Conservation (phyloP, 192 early-diverging fungal species). For the Coemansia sp. region DNA sequence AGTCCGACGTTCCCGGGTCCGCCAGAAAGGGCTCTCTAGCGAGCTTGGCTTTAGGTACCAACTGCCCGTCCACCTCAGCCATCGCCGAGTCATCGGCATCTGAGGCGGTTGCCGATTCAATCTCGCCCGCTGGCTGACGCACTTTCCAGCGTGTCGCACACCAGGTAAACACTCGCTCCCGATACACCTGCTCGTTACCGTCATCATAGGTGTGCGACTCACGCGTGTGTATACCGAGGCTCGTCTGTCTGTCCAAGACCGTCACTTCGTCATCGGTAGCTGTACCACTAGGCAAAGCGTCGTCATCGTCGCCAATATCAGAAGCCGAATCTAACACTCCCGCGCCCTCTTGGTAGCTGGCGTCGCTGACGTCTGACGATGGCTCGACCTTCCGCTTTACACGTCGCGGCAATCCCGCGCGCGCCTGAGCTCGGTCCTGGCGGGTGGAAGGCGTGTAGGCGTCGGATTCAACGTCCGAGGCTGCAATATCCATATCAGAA, state of each 20-base stretch:
- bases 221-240: constrained; percentile 20
- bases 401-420: neutral
- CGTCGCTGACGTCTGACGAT: constrained; percentile 70
- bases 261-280: constrained; percentile 3
- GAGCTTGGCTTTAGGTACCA: constrained; percentile 19
- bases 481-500: neutral
- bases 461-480: constrained; percentile 8
- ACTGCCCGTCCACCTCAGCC: constrained; percentile 10
- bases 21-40: constrained; percentile 45
- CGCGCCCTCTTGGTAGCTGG: constrained; percentile 52
- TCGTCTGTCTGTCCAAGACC: neutral
- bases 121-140: constrained; percentile 14
- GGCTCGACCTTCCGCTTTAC: constrained; percentile 51
- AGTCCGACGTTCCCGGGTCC: constrained; percentile 34
- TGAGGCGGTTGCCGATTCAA: neutral
- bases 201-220: constrained; percentile 35
- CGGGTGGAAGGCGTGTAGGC: neutral
- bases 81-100: neutral
- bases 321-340: constrained; percentile 7
- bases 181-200: constrained; percentile 62
- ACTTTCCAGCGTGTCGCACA: constrained; percentile 38
- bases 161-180: constrained; percentile 59
- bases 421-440: neutral
- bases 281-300: neutral
- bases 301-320: constrained; percentile 13